phyloP scores from a whole-genome alignment of 441 rosid species.

The Erodium trifolium region DNA sequence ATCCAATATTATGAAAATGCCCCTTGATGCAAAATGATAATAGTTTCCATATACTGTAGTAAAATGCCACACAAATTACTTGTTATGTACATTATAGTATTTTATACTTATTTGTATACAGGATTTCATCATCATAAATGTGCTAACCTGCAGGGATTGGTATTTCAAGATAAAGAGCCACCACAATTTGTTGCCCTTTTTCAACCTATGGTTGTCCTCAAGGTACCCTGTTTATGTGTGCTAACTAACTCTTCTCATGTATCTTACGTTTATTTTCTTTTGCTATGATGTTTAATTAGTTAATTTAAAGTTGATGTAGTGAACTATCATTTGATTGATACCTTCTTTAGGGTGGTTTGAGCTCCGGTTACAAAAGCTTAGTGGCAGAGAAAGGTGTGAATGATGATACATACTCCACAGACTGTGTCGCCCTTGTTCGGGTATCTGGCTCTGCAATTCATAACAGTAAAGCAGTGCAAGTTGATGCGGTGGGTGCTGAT shows the following conservation, averaged over 20 bases:
- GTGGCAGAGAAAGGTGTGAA: constrained; percentile 50
- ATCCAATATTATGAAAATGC: no score
- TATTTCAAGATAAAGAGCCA: constrained; percentile 92
- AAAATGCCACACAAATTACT: background rate
- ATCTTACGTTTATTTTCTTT: background rate
- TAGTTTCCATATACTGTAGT: background rate
- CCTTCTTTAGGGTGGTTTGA: constrained; percentile 70
- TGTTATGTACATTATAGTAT: background rate
- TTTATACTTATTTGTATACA: background rate
- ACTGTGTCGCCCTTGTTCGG: constrained; percentile 67
- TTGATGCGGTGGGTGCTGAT: constrained; percentile 61
- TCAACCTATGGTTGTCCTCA: constrained; percentile 88
- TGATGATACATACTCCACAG: constrained; percentile 73
- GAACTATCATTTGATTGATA: background rate
- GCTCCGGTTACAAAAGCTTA: constrained; percentile 69
- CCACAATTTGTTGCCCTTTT: constrained; percentile 89
- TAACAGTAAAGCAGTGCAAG: constrained; percentile 72
- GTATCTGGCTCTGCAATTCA: constrained; percentile 73
- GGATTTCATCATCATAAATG: constrained; percentile 2
- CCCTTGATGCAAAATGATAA: background rate
- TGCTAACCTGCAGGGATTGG: constrained; percentile 51
- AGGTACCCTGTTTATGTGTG: constrained; percentile 43
- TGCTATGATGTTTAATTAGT: background rate
- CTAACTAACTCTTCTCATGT: constrained; percentile 7
- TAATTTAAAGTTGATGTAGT: constrained; percentile 13